Conservation (phyloP, 129 eudicot species). For the Flaveria brownii region DNA sequence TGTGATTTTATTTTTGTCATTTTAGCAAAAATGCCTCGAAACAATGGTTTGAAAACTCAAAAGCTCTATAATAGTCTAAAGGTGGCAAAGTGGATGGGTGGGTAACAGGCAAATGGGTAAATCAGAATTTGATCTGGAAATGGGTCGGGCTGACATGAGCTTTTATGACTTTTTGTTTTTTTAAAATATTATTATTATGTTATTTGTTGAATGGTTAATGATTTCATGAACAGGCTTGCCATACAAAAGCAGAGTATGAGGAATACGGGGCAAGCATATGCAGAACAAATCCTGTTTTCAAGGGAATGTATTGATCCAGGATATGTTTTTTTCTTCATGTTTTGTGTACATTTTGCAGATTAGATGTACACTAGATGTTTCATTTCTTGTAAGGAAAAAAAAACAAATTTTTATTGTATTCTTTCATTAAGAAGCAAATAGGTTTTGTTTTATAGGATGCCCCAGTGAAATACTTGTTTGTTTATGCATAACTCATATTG, state of each 20-base stretch:
- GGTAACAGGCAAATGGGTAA: not conserved
- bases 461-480: slow-evolving; percentile 25
- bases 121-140: not conserved
- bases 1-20: not conserved
- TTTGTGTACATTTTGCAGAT: slow-evolving; percentile 43
- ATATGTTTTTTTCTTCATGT: slow-evolving; percentile 12
- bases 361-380: slow-evolving; percentile 48
- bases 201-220: not conserved
- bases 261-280: slow-evolving; percentile 99
- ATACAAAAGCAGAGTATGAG: slow-evolving; percentile 96
- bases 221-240: slow-evolving; percentile 71
- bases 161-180: not conserved
- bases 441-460: slow-evolving; percentile 34
- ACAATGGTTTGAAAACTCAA: not conserved
- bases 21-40: not conserved
- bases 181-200: not conserved
- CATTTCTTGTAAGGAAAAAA: slow-evolving; percentile 37
- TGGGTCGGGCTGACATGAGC: not conserved
- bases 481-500: slow-evolving; percentile 23
- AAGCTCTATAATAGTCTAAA: not conserved
- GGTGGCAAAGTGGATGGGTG: not conserved
- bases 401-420: slow-evolving; percentile 34
- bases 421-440: slow-evolving; percentile 45
- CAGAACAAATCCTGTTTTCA: slow-evolving; percentile 97
- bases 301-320: slow-evolving; percentile 79